phyloP scores from a whole-genome alignment of 345 rosid genomes.

The Viola odorata region DNA sequence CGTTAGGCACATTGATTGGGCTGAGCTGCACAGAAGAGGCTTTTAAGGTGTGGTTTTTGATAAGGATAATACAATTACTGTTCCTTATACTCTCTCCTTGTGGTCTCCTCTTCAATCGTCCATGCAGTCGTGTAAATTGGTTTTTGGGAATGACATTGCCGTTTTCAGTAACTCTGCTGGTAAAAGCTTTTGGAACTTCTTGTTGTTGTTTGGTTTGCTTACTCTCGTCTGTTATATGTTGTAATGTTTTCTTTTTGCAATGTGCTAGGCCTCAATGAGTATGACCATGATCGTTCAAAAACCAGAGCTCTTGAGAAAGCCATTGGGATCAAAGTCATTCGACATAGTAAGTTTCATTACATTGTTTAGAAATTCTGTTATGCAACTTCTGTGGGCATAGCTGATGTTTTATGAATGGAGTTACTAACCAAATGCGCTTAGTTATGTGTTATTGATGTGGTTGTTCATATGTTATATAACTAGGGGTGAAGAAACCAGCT shows the following conservation, averaged over 20 bases:
- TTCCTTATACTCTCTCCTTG: constrained; percentile 70
- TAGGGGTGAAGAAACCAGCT: constrained; percentile 90
- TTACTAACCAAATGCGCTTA: too few relatives aligned
- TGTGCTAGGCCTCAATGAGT: constrained; percentile 67
- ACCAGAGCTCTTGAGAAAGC: constrained; percentile 81
- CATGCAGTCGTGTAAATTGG: constrained; percentile 65
- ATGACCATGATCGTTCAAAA: constrained; percentile 78
- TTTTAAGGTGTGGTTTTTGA: constrained; percentile 93
- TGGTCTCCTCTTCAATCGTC: constrained; percentile 67
- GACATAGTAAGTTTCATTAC: constrained; percentile 60
- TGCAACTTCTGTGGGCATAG: too few relatives aligned
- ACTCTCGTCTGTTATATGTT: neutral
- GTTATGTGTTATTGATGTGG: constrained; percentile 6
- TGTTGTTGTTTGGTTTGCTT: constrained; percentile 5
- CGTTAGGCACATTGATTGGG: constrained; percentile 78
- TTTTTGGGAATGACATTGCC: constrained; percentile 74
- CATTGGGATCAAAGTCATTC: constrained; percentile 77
- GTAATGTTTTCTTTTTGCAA: constrained; percentile 12
- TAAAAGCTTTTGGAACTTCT: constrained; percentile 30
- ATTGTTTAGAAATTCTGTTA: neutral
- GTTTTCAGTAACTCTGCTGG: constrained; percentile 97
- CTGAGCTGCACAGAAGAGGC: constrained; percentile 64
- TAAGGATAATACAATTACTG: constrained; percentile 91
- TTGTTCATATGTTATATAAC: constrained; percentile 1
- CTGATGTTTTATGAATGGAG: too few relatives aligned